Evolutionary conservation across 805 yeast species (phyloP), one percentile per base, ranked within the genome.

Genomic region (Pichia kluyveri): DNA sequence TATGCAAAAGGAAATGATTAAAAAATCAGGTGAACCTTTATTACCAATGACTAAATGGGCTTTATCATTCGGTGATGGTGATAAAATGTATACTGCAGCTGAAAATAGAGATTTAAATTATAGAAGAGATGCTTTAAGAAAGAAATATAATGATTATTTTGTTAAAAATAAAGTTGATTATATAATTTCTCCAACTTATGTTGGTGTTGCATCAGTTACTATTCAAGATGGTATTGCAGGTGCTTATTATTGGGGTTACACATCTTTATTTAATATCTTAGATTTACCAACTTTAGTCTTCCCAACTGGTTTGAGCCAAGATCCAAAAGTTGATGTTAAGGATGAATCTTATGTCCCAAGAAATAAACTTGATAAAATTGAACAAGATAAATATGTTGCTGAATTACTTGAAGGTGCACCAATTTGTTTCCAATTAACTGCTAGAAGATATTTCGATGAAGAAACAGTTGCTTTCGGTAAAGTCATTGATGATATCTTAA

Each of bases 191-290:
- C 90, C 91, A 51, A 75, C 80, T 8, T 79, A 81, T 63, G 76
- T 75, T 48, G 82, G 83, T 53, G 81, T 80, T 44, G 87, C 93
- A n/a, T 86, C 88, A 41, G 73, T 72, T 46, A 77, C 83, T 23
- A 77, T 75, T 43, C 70, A 73, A 31, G 62, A 63, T 38, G 69
- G 66, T 44, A 56, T 58, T 44, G 66, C 64, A 3, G 69, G 69
- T 45, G 74, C 83, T 8, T 77, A 75, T 61, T 83, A 83, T 65
- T 86, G 93, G 90, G 84, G 90, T 4, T 86, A 86, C 69, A 83
- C 91, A 7, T 68, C 88, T 2, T 71, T 83, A 52, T 86, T 80
- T 77, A 85, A 85, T 66, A 60, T 84, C 49, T 63, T 83, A 53
- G 95, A 86, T 62, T 71, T 78, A 58, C 89, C 95, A 40, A 77